Percentiles rank a stretch among this genome's conserved stretches.
These are phyloP conservation scores for Podospora fimiseda DNA, from an alignment of 495 filamentous ascomycete genomes.

Conservation along the genomic window DNA sequence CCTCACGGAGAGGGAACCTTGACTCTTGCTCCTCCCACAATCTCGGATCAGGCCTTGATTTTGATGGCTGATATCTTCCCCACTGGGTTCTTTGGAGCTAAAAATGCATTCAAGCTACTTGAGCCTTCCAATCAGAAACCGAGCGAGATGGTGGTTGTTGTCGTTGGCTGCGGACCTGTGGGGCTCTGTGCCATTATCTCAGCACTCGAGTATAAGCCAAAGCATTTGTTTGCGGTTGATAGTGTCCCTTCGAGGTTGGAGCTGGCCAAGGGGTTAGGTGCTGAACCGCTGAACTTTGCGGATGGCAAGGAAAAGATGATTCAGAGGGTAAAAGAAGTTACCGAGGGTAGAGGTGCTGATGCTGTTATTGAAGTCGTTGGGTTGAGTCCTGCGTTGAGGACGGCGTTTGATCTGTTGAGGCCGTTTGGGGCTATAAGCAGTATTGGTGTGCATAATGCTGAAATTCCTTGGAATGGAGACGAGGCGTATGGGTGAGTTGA, in stretches of 20 bases:
- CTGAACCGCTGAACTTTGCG: conserved; percentile 79
- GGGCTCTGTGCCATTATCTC: conserved; percentile 85
- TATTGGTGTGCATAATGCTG: conserved; percentile 88
- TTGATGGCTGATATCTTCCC: conserved; percentile 86
- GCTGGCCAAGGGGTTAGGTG: conserved; percentile 69
- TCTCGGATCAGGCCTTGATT: conserved; percentile 73
- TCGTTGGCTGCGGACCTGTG: conserved; percentile 86
- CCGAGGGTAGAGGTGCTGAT: conserved; percentile 81
- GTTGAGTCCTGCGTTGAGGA: conserved; percentile 70
- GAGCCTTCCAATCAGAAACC: conserved; percentile 50
- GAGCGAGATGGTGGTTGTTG: conserved; percentile 63
- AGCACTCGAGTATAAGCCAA: conserved; percentile 72
- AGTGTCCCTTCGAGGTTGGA: conserved; percentile 71
- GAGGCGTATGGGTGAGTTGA: conserved; percentile 63
- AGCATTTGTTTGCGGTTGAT: conserved; percentile 80
- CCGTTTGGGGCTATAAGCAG: conserved; percentile 84
- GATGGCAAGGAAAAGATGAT: conserved; percentile 59
- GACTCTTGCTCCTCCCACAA: conserved; percentile 66
- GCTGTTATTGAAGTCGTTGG: conserved; percentile 91
- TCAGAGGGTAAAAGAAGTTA: conserved; percentile 66
- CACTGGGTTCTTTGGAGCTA: conserved; percentile 86
- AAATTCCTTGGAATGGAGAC: conserved; percentile 79
- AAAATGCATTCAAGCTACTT: conserved; percentile 68
- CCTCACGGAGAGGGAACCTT: conserved; percentile 80
- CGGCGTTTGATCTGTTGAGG: conserved; percentile 76